These are phyloP conservation scores for Fusarium sp. DNA, from an alignment of 2,329 filamentous ascomycete species.

Conservation along the genomic window DNA sequence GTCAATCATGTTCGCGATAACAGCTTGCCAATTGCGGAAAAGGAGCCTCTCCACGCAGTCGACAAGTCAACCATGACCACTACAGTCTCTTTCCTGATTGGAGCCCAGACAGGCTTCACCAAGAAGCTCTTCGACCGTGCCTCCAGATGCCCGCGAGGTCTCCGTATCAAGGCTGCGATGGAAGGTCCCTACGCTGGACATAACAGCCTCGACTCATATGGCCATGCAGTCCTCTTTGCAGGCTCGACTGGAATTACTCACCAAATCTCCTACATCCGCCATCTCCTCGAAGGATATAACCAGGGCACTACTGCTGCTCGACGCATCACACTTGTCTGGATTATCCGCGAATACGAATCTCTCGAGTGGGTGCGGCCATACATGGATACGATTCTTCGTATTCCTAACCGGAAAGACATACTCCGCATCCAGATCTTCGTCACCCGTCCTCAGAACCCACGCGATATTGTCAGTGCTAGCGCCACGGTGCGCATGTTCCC, in stretches of 20 bases:
- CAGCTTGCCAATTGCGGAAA: constrained; percentile 56
- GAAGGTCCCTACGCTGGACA: constrained; percentile 92
- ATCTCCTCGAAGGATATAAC: constrained; percentile 77
- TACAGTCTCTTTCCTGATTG: constrained; percentile 83
- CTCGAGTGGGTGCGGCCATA: constrained; percentile 94
- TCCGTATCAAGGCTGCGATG: constrained; percentile 77
- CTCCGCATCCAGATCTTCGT: constrained; percentile 91
- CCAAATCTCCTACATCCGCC: constrained; percentile 87
- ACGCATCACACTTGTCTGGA: constrained; percentile 87
- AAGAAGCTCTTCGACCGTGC: constrained; percentile 81
- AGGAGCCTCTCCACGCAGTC: constrained; percentile 53
- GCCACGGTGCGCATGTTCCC: constrained; percentile 91
- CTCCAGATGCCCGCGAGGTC: constrained; percentile 61
- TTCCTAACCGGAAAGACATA: constrained; percentile 84
- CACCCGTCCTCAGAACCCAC: constrained; percentile 85
- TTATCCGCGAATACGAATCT: constrained; percentile 88
- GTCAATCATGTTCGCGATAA: constrained; percentile 65
- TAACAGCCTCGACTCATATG: constrained; percentile 90
- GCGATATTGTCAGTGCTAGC: constrained; percentile 81
- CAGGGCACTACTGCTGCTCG: constrained; percentile 82
- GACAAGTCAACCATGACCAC: constrained; percentile 60
- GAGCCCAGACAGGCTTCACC: constrained; percentile 89
- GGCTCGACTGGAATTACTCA: constrained; percentile 96
- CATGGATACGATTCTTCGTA: constrained; percentile 78
- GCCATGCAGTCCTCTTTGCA: constrained; percentile 89